These are phyloP conservation scores for Aurantiochytrium sp. DNA, from an alignment of 108 stramenopile genomes.

Conservation along the genomic window DNA sequence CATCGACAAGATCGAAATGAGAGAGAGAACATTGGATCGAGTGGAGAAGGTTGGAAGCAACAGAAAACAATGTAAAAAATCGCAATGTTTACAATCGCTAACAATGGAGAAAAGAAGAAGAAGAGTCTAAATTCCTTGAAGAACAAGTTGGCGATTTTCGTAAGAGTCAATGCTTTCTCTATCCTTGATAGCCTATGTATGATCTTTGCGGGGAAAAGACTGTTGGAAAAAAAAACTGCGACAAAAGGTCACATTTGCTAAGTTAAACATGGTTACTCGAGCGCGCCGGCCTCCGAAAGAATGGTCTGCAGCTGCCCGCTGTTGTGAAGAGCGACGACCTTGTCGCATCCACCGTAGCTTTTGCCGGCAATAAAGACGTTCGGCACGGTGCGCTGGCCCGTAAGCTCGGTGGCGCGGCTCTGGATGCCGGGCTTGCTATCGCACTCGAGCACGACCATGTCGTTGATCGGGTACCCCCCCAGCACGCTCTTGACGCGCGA, in stretches of 20 bases:
- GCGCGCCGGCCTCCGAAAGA: neutral
- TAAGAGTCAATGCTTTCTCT: too few species aligned
- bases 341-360: constrained; percentile 71
- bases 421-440: constrained; percentile 50
- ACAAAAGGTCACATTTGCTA: neutral
- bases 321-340: constrained; percentile 37
- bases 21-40: too few species aligned
- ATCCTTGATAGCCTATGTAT: too few species aligned
- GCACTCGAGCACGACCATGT: constrained; percentile 41
- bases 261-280: neutral
- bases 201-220: too few species aligned
- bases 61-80: too few species aligned
- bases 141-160: too few species aligned
- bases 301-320: constrained; percentile 11
- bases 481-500: neutral
- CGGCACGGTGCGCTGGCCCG: constrained; percentile 78
- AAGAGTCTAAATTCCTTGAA: too few species aligned
- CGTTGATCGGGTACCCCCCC: neutral
- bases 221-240: neutral
- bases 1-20: neutral
- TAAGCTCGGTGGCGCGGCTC: constrained; percentile 49
- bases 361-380: constrained; percentile 75
- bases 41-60: too few species aligned
- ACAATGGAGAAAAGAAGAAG: too few species aligned
- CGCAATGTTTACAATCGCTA: too few species aligned